Percentiles rank a stretch among this genome's conserved stretches.
Evolutionary conservation across 2,329 filamentous ascomycete genomes (phyloP).

Genomic region (Cercospora sp.): DNA sequence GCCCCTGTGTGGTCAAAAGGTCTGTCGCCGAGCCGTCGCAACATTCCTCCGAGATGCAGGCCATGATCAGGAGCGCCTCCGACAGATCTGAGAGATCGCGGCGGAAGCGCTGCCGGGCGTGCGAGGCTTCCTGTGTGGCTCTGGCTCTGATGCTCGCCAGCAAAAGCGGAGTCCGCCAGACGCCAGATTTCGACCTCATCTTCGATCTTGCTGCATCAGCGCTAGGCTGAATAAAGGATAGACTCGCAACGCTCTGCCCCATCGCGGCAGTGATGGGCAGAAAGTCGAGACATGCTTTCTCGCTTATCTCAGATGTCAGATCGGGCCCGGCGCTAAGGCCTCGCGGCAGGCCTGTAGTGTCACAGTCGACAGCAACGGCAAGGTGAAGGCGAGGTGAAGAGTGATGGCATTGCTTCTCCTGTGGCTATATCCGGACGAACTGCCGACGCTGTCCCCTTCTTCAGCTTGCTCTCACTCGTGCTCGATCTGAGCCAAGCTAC

Average conservation of each 20-base stretch:
- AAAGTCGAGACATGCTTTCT: conserved; percentile 3
- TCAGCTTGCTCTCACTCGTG: background rate
- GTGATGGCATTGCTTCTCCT: background rate
- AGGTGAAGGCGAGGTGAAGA: background rate
- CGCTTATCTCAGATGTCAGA: conserved; percentile 11
- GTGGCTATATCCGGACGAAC: background rate
- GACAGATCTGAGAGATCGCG: background rate
- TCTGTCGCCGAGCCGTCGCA: background rate
- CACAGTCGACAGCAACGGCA: background rate
- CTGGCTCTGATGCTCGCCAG: background rate
- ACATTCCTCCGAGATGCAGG: background rate
- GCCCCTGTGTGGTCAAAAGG: background rate
- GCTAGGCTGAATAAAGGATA: background rate
- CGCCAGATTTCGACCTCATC: conserved; percentile 5
- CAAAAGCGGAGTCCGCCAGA: background rate
- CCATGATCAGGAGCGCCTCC: background rate
- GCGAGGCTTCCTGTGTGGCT: background rate
- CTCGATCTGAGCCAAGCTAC: background rate
- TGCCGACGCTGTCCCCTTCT: background rate
- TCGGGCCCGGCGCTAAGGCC: background rate
- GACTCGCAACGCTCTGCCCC: background rate
- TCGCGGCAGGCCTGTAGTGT: background rate
- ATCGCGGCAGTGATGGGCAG: conserved; percentile 1
- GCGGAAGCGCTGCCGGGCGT: background rate
- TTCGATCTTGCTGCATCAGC: background rate